Conservation (phyloP, 2,329 filamentous ascomycete species). For the Bipolaris victoriae region DNA sequence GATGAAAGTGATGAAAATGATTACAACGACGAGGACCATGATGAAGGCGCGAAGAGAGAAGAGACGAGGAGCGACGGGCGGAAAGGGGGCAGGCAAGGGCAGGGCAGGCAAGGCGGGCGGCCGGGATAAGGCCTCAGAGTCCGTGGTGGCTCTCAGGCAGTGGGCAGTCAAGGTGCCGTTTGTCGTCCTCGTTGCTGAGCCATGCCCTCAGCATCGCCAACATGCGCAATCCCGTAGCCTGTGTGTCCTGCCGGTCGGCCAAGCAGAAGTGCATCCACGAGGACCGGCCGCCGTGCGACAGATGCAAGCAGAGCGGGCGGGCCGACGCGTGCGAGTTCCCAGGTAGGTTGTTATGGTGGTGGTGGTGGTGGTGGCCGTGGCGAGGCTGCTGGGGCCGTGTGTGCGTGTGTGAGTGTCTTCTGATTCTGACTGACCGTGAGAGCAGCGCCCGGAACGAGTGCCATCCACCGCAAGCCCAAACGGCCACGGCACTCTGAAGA, state of each 20-base stretch:
- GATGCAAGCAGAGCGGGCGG: constrained; percentile 45
- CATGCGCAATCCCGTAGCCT: constrained; percentile 51
- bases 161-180: background rate
- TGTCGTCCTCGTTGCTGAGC: background rate
- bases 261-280: constrained; percentile 51
- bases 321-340: constrained; percentile 38
- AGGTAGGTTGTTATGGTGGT: constrained; percentile 2
- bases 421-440: background rate
- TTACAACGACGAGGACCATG: too few species aligned
- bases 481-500: constrained; percentile 41
- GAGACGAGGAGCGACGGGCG: background rate
- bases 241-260: constrained; percentile 47
- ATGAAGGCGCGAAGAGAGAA: background rate
- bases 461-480: constrained; percentile 48
- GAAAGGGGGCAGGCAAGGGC: background rate
- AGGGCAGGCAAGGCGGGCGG: background rate
- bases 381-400: background rate
- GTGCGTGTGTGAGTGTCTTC: too few species aligned
- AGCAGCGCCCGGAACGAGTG: constrained; percentile 47
- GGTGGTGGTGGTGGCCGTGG: background rate
- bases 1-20: too few species aligned
- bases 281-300: constrained; percentile 48
- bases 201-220: constrained; percentile 1
- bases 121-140: background rate
- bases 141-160: background rate